phyloP scores from a whole-genome alignment of 192 early-diverging fungal genomes.

The Linnemannia hyalina region DNA sequence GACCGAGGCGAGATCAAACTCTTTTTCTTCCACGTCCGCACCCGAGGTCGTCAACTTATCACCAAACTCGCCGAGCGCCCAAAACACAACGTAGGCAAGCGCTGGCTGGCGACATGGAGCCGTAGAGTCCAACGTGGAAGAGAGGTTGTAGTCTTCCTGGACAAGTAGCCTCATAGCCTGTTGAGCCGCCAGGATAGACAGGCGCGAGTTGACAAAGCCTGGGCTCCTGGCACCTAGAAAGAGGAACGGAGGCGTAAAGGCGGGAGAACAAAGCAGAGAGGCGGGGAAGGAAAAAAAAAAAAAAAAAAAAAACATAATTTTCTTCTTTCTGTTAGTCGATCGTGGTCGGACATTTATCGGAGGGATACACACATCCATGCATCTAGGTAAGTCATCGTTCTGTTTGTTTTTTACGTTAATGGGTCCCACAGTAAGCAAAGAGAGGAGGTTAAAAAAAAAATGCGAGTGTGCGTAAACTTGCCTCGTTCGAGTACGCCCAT shows the following conservation, averaged over 20 bases:
- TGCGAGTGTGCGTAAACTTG: background rate
- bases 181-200: conserved; percentile 27
- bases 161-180: conserved; percentile 26
- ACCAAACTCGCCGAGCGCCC: conserved; percentile 46
- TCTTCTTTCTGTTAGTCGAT: background rate
- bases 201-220: conserved; percentile 21
- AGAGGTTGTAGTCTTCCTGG: conserved; percentile 3
- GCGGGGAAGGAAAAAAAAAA: background rate
- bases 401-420: background rate
- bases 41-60: background rate
- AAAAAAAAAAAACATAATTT: background rate
- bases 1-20: conserved; percentile 4
- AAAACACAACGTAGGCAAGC: conserved; percentile 29
- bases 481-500: conserved; percentile 40
- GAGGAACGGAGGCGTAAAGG: background rate
- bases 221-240: conserved; percentile 29
- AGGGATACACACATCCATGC: too few species aligned
- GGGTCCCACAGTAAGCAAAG: background rate
- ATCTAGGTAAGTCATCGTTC: background rate
- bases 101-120: background rate
- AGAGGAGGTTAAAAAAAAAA: background rate
- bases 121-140: too few species aligned
- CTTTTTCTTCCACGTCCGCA: background rate
- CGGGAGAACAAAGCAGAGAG: background rate
- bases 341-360: background rate